phyloP scores from a whole-genome alignment of 352 stramenopile species.

The Phytophthora syringae region DNA sequence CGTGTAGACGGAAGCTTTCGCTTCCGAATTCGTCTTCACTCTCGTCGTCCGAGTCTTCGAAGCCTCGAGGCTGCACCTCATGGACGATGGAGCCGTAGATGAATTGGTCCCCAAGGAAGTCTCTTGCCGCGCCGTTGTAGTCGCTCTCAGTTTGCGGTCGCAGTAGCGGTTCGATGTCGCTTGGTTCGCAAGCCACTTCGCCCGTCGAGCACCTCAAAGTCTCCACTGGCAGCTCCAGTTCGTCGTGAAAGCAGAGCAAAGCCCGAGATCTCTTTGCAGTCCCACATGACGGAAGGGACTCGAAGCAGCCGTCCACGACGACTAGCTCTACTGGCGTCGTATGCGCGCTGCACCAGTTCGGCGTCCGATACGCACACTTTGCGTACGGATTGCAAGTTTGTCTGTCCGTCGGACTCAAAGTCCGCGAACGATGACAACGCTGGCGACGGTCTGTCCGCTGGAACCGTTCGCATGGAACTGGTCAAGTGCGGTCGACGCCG shows the following conservation, averaged over 20 bases:
- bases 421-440: constrained; percentile 10
- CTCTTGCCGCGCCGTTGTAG: constrained; percentile 37
- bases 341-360: constrained; percentile 41
- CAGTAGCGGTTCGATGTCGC: constrained; percentile 40
- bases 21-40: constrained; percentile 1
- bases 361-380: constrained; percentile 40
- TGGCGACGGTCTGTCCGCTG: constrained; percentile 26
- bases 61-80: constrained; percentile 32
- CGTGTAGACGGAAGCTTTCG: constrained; percentile 13
- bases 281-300: constrained; percentile 37
- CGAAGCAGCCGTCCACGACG: constrained; percentile 21
- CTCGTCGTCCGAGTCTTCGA: constrained; percentile 11
- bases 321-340: constrained; percentile 25
- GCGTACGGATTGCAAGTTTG: constrained; percentile 2
- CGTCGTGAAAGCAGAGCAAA: constrained; percentile 38
- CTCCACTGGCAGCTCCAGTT: constrained; percentile 11
- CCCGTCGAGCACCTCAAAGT: constrained; percentile 20
- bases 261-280: constrained; percentile 41
- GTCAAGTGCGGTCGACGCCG: constrained; percentile 22
- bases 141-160: constrained; percentile 34
- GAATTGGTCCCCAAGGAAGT: constrained; percentile 46
- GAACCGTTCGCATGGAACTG: constrained; percentile 30
- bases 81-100: constrained; percentile 64
- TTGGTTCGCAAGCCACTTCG: constrained; percentile 37
- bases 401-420: constrained; percentile 20